These are phyloP conservation scores for Yarrowia sp. DNA, from an alignment of 805 yeast species.

Conservation along the genomic window DNA sequence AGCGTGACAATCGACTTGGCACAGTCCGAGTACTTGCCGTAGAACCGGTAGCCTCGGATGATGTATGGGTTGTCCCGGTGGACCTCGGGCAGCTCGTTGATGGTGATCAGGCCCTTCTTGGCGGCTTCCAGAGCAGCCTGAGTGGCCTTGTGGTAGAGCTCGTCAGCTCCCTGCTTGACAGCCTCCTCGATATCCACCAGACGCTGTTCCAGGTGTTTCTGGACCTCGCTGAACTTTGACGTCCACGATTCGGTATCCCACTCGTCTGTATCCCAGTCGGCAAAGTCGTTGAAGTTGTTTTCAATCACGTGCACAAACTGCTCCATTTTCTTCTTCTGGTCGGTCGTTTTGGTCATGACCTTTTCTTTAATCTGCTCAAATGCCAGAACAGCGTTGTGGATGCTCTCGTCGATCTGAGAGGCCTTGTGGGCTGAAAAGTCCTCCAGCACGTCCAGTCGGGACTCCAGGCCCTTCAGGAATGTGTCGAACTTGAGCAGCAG, in stretches of 20 bases:
- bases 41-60: slow-evolving; percentile 83
- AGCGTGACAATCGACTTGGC: slow-evolving; percentile 62
- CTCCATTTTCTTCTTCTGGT: slow-evolving; percentile 49
- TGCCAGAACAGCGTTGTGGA: slow-evolving; percentile 46
- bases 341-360: slow-evolving; percentile 45
- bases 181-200: slow-evolving; percentile 48
- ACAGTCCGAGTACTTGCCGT: slow-evolving; percentile 66
- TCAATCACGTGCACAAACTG: slow-evolving; percentile 48
- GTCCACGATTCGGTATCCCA: slow-evolving; percentile 41
- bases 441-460: slow-evolving; percentile 49
- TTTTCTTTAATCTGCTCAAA: slow-evolving; percentile 47
- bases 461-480: slow-evolving; percentile 41
- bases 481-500: slow-evolving; percentile 35
- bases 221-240: slow-evolving; percentile 46
- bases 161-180: slow-evolving; percentile 38
- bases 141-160: slow-evolving; percentile 39
- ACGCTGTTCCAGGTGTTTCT: slow-evolving; percentile 49
- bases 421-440: slow-evolving; percentile 47
- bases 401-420: slow-evolving; percentile 47
- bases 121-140: slow-evolving; percentile 47
- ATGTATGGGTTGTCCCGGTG: slow-evolving; percentile 94
- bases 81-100: slow-evolving; percentile 85
- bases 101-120: slow-evolving; percentile 63
- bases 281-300: slow-evolving; percentile 43
- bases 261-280: slow-evolving; percentile 38